Evolutionary conservation across 1,139 yeast genomes (phyloP).

Genomic region (Geotrichum histeridarum): DNA sequence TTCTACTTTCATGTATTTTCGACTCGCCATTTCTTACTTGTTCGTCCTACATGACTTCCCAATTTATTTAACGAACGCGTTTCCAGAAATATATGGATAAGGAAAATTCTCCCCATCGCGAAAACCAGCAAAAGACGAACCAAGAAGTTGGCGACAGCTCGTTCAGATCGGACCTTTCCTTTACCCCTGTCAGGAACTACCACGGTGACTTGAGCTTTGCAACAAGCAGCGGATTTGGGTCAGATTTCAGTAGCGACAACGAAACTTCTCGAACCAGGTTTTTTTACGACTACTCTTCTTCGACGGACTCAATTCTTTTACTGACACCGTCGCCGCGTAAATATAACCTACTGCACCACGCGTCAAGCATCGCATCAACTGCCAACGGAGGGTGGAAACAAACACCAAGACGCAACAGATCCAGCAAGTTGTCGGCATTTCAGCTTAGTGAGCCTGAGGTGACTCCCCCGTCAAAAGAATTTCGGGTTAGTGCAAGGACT

Average conservation of each 20-base stretch:
- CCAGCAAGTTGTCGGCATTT: conserved; percentile 5
- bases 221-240: conserved; percentile 11
- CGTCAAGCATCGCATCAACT: not conserved
- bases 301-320: conserved; percentile 11
- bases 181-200: not conserved
- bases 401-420: conserved; percentile 8
- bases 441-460: not conserved
- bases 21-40: too few species aligned
- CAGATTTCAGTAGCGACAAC: conserved; percentile 5
- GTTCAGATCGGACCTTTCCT: not conserved
- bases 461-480: not conserved
- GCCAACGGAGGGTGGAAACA: conserved; percentile 4
- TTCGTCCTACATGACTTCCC: too few species aligned
- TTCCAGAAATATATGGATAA: too few species aligned
- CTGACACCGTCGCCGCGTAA: conserved; percentile 3
- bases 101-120: too few species aligned
- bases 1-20: not conserved
- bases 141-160: not conserved
- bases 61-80: too few species aligned
- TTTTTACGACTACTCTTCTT: conserved; percentile 16
- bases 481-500: not conserved
- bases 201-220: conserved; percentile 2
- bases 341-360: not conserved
- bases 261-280: conserved; percentile 3
- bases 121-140: too few species aligned